These are phyloP conservation scores for Penicillium salamii DNA, from an alignment of 495 filamentous ascomycete species.

Conservation along the genomic window DNA sequence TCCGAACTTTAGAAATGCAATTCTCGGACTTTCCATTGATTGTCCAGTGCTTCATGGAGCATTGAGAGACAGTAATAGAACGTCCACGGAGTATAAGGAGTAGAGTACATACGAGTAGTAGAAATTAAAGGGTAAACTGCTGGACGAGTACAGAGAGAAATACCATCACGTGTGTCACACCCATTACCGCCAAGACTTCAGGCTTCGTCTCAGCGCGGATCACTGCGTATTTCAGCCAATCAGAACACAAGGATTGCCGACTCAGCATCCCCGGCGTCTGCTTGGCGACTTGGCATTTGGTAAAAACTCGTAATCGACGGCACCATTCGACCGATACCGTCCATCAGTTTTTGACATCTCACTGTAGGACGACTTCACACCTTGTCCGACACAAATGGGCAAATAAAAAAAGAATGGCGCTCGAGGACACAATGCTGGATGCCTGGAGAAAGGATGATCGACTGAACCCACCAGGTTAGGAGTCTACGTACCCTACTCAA, in stretches of 20 bases:
- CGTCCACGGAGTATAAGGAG: too few relatives aligned
- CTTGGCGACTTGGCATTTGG: slow-evolving; percentile 40
- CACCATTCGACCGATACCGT: slow-evolving; percentile 7
- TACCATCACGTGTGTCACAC: slow-evolving; percentile 12
- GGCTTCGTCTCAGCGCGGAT: slow-evolving; percentile 28
- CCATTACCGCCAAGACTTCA: slow-evolving; percentile 19
- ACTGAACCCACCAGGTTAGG: not conserved
- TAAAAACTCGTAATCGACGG: slow-evolving; percentile 20
- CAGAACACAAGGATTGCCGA: not conserved
- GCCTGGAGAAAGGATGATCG: not conserved
- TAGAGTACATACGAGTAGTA: too few relatives aligned
- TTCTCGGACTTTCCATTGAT: too few relatives aligned
- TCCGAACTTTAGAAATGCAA: too few relatives aligned
- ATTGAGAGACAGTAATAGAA: too few relatives aligned
- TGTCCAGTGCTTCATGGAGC: too few relatives aligned
- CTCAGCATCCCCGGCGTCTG: slow-evolving; percentile 19
- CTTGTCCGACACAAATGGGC: slow-evolving; percentile 6
- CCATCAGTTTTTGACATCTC: slow-evolving; percentile 4
- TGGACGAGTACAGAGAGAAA: not conserved
- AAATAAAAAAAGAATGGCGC: not conserved
- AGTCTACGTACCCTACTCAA: slow-evolving; percentile 6
- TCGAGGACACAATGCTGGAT: not conserved
- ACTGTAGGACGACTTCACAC: slow-evolving; percentile 7
- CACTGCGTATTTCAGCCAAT: slow-evolving; percentile 20
- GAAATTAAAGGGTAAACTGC: not conserved